A percentile compares a stretch with the other conserved stretches of the same genome.
These are phyloP conservation scores for Leccinum truebloodii DNA, from an alignment of 768 basidiomycete genomes.

Conservation along the genomic window DNA sequence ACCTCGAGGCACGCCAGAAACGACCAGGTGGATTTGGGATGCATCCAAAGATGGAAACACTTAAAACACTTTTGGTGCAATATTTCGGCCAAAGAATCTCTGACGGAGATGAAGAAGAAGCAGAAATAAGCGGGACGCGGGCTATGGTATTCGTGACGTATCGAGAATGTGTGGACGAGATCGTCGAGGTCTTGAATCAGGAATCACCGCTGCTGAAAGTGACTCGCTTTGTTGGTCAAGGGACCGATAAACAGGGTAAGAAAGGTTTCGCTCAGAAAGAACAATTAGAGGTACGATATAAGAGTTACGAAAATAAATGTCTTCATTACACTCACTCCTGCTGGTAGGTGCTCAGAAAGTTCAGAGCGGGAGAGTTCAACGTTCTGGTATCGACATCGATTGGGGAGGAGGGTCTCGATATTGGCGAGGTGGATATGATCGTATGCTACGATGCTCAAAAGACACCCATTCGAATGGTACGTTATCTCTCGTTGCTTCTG, in stretches of 20 bases:
- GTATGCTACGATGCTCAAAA: constrained; percentile 97
- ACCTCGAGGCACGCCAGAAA: constrained; percentile 60
- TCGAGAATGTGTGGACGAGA: constrained; percentile 87
- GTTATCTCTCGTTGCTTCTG: constrained; percentile 20
- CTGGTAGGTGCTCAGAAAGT: constrained; percentile 75
- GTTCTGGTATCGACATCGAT: constrained; percentile 95
- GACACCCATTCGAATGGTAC: constrained; percentile 93
- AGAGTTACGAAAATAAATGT: not conserved
- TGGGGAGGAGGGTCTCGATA: constrained; percentile 97
- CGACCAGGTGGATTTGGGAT: constrained; percentile 49
- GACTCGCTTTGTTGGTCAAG: constrained; percentile 89
- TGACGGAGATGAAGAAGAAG: constrained; percentile 39
- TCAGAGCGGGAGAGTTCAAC: constrained; percentile 87
- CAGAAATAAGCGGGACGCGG: constrained; percentile 47
- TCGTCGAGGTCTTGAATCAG: constrained; percentile 75
- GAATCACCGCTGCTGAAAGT: constrained; percentile 80
- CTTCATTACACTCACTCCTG: constrained; percentile 11
- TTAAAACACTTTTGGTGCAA: constrained; percentile 70
- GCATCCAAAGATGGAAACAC: constrained; percentile 93
- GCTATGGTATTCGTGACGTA: constrained; percentile 97
- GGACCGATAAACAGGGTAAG: constrained; percentile 77
- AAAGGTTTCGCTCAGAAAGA: constrained; percentile 91
- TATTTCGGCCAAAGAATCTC: constrained; percentile 60
- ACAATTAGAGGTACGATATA: constrained; percentile 73
- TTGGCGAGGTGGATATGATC: constrained; percentile 95